Base-by-base conservation (phyloP, 768 basidiomycete species). In the Sporobolomyces roseus region DNA sequence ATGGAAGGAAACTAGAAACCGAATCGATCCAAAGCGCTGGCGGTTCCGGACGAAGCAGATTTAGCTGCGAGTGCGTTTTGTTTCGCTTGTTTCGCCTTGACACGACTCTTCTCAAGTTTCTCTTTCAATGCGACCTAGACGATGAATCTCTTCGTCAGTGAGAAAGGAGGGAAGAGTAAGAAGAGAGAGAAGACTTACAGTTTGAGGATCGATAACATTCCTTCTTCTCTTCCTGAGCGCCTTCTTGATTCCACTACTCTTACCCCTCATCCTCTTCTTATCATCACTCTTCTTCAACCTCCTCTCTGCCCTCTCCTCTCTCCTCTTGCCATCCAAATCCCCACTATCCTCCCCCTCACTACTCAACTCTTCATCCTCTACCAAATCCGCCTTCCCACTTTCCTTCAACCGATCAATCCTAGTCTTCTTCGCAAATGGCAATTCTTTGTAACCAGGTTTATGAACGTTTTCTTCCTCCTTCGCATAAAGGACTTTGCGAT, bases 201-300 rank as follows among this genome's bases (percentile, higher is more conserved):
- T 75, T 27, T 77, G 64, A 43, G 91, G 90, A 77, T 97, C 93
- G 70, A 97, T 85, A 54, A 97, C 90, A 75, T 97, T 96, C 82
- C 93, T 92, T 77, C 91, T 85, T 79, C 94, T 89, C 81, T 93
- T 96, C 75, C 90, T 84, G 70, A 96, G 76, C 75, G 75, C 86
- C 81, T 91, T 82, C 79, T 92, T 94, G 77, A 93, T 77, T 41
- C 68, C 71, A 38, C 65, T 70, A 46, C 85, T 85, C 77, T 87
- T 92, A 21, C 93, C 92, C 38, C 91, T 84, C 88, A 89, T 91
- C 82, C 85, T 88, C 75, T 84, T 84, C 81, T 86, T 90, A 50
- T 77, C 77, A 74, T 78, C 79, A 78, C 87, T 85, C 73, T 76
- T 74, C 65, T 72, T 65, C 23, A 67, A 30, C 70, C 68, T 53